A percentile compares a stretch with the other conserved stretches of the same genome.
Evolutionary conservation across 1,284 basidiomycete species (phyloP).

Genomic region (Xerocomus nothofagi): DNA sequence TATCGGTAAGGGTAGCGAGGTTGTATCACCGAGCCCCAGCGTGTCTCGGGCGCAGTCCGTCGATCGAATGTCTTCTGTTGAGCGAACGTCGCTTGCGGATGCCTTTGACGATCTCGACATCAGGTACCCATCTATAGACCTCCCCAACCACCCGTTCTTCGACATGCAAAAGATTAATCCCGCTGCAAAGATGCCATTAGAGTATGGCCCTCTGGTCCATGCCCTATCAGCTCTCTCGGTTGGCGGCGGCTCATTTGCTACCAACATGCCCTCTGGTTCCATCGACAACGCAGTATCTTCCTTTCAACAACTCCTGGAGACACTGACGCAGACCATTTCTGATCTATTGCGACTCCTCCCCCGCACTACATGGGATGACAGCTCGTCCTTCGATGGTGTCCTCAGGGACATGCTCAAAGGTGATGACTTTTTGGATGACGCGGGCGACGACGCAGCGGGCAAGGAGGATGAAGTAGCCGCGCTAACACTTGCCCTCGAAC

Average conservation of each 20-base stretch:
- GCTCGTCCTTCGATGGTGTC: slow-evolving; percentile 81
- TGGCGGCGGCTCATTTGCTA: slow-evolving; percentile 81
- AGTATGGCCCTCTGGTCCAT: slow-evolving; percentile 79
- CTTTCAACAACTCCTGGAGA: slow-evolving; percentile 82
- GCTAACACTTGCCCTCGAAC: slow-evolving; percentile 77
- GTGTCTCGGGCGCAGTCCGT: slow-evolving; percentile 62
- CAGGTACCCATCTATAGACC: slow-evolving; percentile 59
- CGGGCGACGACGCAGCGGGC: slow-evolving; percentile 57
- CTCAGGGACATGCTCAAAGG: slow-evolving; percentile 83
- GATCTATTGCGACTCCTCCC: slow-evolving; percentile 78
- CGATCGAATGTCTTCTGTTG: slow-evolving; percentile 42
- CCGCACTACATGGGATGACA: slow-evolving; percentile 83
- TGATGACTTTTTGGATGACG: slow-evolving; percentile 78
- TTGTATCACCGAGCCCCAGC: slow-evolving; percentile 45
- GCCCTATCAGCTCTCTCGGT: slow-evolving; percentile 81
- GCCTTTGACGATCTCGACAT: slow-evolving; percentile 64
- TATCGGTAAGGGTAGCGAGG: slow-evolving; percentile 36
- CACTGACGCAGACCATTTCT: slow-evolving; percentile 81
- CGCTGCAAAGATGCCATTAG: slow-evolving; percentile 70
- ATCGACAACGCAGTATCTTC: slow-evolving; percentile 84
- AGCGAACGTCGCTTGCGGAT: slow-evolving; percentile 55
- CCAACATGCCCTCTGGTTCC: slow-evolving; percentile 75
- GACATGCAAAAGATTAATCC: slow-evolving; percentile 67
- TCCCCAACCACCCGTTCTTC: slow-evolving; percentile 72
- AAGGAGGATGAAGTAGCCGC: slow-evolving; percentile 79